Evolutionary conservation across 257 asterid genomes (phyloP), one percentile per base, ranked within the genome.

Genomic region (Solanum habrochaites): DNA sequence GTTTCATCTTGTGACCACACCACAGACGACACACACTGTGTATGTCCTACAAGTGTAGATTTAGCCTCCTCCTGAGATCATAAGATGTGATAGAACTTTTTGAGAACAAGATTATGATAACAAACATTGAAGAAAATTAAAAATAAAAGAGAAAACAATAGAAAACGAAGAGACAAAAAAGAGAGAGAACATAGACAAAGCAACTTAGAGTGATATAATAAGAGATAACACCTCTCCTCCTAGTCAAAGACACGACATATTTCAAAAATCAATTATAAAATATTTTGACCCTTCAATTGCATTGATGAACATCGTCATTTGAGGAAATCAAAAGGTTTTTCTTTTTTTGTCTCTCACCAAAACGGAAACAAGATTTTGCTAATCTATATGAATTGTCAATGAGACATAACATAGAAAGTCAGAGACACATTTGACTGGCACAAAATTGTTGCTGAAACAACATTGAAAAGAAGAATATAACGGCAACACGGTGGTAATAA

Each of bases 21-120:
- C 42, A 96, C 97, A 80, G 98, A 92, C 83, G 99, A 92, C 83
- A 96, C 98, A 88, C 96, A 93, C 88, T 97, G 99, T 83, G 98
- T 93, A 91, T 97, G 99, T 45, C 99, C 99, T 72, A 93, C 95
- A 10, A 97, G 92, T 64, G 97, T 91, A 84, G 99, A 92, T 85
- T 92, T 85, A 83, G 97, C 95, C 88, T 92, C 98, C 75, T 94
- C 99, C 99, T 97, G 95, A 72, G 83, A 25, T 35, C 40, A 78
- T 25, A 78, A 86, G 72, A 82, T 31, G 56, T 70, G 18, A 88
- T 9, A n/a, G 40, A 32, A 25, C 56, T 78, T 78, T 29, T 78
- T 45, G 64, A 78, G 83, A 15, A 45, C 66, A 29, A 8, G 20
- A 80, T 47, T 47, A 49, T 13, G 67, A 45, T 9, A 80, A 80